A percentile compares a stretch with the other conserved stretches of the same genome.
These are phyloP conservation scores for Colletotrichum noveboracense DNA, from an alignment of 2,329 filamentous ascomycete species.

Conservation along the genomic window DNA sequence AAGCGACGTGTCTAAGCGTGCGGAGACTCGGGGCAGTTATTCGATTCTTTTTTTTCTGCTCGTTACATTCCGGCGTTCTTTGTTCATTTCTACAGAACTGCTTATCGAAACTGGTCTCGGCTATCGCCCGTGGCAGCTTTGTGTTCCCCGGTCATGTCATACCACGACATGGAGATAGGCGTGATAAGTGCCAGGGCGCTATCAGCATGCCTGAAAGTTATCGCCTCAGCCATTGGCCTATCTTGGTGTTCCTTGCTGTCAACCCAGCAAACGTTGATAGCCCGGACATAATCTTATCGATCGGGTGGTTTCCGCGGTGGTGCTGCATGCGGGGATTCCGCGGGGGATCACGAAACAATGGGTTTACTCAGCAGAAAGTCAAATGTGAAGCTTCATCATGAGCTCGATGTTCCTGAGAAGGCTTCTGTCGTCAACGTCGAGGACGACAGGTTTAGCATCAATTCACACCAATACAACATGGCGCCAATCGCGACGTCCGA, in stretches of 20 bases:
- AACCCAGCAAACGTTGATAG: neutral
- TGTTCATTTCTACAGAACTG: neutral
- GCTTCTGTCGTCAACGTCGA: neutral
- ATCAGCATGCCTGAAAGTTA: neutral
- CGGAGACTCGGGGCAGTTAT: neutral
- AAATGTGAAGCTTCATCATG: neutral
- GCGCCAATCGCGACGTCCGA: constrained; percentile 3
- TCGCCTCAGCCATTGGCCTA: neutral
- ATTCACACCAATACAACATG: neutral
- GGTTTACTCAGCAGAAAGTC: neutral
- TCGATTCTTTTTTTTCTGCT: neutral
- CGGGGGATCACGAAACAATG: neutral
- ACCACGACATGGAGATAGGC: neutral
- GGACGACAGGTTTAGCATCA: neutral
- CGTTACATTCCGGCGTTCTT: neutral
- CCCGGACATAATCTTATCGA: neutral
- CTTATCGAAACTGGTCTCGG: neutral
- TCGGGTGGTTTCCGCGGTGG: neutral
- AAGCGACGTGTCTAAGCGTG: neutral
- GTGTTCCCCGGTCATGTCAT: neutral
- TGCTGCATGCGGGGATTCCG: neutral
- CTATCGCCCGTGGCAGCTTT: neutral
- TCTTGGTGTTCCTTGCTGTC: neutral
- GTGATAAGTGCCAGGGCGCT: neutral
- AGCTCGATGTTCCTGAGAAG: accelerated